Evolutionary conservation across 2,329 filamentous ascomycete species (phyloP), one percentile per base, ranked within the genome.

Genomic region (Fusarium irregulare): DNA sequence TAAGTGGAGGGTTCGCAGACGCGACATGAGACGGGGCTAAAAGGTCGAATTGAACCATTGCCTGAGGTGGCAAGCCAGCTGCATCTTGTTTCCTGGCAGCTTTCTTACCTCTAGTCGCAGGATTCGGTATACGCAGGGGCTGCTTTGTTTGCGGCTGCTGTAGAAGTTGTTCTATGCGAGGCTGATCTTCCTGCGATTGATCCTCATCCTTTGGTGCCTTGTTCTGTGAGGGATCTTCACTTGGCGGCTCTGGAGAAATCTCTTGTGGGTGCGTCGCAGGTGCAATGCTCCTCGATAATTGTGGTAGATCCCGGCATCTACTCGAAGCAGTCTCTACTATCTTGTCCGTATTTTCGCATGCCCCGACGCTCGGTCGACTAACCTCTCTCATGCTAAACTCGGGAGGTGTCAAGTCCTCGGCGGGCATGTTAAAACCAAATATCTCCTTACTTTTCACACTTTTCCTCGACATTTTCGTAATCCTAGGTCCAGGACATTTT

Each of bases 51-150:
- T 81, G 79, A 9, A 84, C 69, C n/a, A 85, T 68, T 7, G 73
- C 78, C 65, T 82, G 79, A 12, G 85, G 85, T 25, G 80, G 77
- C 59, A 82, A 80, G 18, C 86, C 86, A 30, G 83, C 84, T 10
- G 85, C 85, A 70, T 87, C 81, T 54, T 85, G 82, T 64, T 82
- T 84, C 54, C 82, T 80, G 12, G 85, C 85, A 42, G 86, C 85
- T 73, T 87, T 87, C 61, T 79, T 84, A 32, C 86, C 86, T 70
- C 85, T 79, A 13, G 83, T 86, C 6, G 86, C 86, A 20, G 85
- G 85, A 60, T 87, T 87, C 10, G 62, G 69, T 42, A 85, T 77
- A 45, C 72, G 75, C 9, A 65, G 73, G 53, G 53, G 48, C 58
- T 61, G 68, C 32, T 40, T 70, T 20, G 25, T 42, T 61, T 62